phyloP scores from a whole-genome alignment of 1,139 yeast species.

The Diutina scorzettiae region DNA sequence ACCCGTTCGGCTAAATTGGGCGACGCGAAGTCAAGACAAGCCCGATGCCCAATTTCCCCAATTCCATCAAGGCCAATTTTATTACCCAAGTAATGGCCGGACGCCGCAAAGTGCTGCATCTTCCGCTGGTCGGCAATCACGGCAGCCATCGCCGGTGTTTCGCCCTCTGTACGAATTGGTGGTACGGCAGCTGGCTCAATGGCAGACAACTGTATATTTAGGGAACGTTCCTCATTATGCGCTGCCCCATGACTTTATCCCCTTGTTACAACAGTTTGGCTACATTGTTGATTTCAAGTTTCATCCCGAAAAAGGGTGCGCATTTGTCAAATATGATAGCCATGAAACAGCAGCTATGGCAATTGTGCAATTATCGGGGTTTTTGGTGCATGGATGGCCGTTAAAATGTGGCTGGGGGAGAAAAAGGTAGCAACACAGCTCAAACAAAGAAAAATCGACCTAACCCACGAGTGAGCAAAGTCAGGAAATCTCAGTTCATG shows the following conservation, averaged over 20 bases:
- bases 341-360: slow-evolving; percentile 88
- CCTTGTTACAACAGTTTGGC: slow-evolving; percentile 72
- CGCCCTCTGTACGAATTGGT: slow-evolving; percentile 60
- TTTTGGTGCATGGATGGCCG: slow-evolving; percentile 64
- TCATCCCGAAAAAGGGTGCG: slow-evolving; percentile 74
- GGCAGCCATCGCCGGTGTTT: slow-evolving; percentile 14
- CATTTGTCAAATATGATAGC: slow-evolving; percentile 74
- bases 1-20: slow-evolving; percentile 81
- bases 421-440: slow-evolving; percentile 32
- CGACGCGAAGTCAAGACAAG: slow-evolving; percentile 24
- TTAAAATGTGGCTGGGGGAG: slow-evolving; percentile 87
- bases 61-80: not conserved
- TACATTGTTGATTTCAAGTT: slow-evolving; percentile 71
- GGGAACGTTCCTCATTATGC: slow-evolving; percentile 78
- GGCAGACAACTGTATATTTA: slow-evolving; percentile 83
- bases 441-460: too few relatives aligned
- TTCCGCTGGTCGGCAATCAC: not conserved
- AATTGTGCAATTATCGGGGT: slow-evolving; percentile 71
- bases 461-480: too few relatives aligned
- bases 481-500: too few relatives aligned
- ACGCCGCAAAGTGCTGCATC: too few relatives aligned
- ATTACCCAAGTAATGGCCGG: too few relatives aligned
- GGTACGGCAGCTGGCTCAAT: slow-evolving; percentile 63
- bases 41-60: not conserved
- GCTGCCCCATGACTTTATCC: slow-evolving; percentile 60